Evolutionary conservation across 2,329 filamentous ascomycete species (phyloP).

Genomic region (Fusarium sp.): DNA sequence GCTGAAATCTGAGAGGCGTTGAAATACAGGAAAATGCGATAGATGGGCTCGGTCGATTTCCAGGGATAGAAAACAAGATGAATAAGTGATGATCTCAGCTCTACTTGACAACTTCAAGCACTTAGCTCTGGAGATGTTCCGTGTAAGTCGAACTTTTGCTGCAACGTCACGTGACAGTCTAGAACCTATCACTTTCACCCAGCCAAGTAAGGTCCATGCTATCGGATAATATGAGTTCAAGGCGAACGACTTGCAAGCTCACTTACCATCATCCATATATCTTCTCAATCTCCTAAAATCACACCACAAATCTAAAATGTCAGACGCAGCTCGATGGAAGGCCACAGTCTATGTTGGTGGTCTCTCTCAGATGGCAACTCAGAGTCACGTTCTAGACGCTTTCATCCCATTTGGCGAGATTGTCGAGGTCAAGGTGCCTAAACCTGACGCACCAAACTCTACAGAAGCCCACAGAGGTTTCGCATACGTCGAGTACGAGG

Average conservation of each 20-base stretch:
- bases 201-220: slow-evolving; percentile 7
- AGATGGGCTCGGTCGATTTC: background rate
- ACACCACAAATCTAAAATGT: slow-evolving; percentile 65
- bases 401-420: slow-evolving; percentile 99
- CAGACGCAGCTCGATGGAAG: slow-evolving; percentile 85
- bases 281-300: background rate
- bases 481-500: slow-evolving; percentile 95
- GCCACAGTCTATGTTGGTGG: slow-evolving; percentile 93
- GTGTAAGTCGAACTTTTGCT: slow-evolving; percentile 10
- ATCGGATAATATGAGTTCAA: slow-evolving; percentile 22
- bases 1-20: background rate
- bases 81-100: background rate
- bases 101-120: background rate
- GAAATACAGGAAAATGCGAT: background rate
- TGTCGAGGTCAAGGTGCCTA: slow-evolving; percentile 88
- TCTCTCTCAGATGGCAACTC: slow-evolving; percentile 81
- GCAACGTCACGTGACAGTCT: slow-evolving; percentile 36
- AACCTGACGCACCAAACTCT: slow-evolving; percentile 83
- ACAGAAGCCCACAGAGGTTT: slow-evolving; percentile 89
- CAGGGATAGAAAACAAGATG: background rate
- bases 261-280: slow-evolving; percentile 3
- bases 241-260: slow-evolving; percentile 13
- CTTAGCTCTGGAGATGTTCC: background rate
- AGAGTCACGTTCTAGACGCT: slow-evolving; percentile 82
- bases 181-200: slow-evolving; percentile 17